A percentile compares a stretch with the other conserved stretches of the same genome.
phyloP scores from a whole-genome alignment of 495 filamentous ascomycete species.

The Geoglossum glabrum region DNA sequence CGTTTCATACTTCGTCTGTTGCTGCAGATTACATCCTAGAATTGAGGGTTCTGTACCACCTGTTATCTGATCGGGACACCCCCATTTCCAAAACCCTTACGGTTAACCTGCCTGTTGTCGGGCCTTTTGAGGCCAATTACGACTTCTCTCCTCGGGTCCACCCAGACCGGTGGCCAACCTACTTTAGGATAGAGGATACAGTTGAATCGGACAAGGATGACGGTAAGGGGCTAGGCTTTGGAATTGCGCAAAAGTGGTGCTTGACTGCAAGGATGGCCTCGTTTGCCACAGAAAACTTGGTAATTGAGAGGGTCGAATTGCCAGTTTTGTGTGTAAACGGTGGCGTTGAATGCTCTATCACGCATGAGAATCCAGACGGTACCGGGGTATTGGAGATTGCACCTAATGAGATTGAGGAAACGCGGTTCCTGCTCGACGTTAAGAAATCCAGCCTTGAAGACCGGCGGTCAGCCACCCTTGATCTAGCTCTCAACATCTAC shows the following conservation, averaged over 20 bases:
- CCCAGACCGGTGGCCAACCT: conserved; percentile 62
- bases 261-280: conserved; percentile 53
- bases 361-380: conserved; percentile 17
- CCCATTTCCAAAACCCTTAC: conserved; percentile 53
- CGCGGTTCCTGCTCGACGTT: conserved; percentile 47
- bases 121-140: conserved; percentile 76
- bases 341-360: conserved; percentile 26
- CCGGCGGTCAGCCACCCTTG: conserved; percentile 44
- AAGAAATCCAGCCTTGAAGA: conserved; percentile 66
- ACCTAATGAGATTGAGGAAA: conserved; percentile 44
- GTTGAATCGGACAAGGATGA: conserved; percentile 10
- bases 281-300: conserved; percentile 48
- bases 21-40: conserved; percentile 48
- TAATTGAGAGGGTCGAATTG: conserved; percentile 42
- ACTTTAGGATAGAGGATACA: conserved; percentile 40
- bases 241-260: conserved; percentile 65
- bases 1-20: conserved; percentile 23
- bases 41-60: conserved; percentile 52
- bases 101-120: conserved; percentile 47
- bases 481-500: conserved; percentile 51
- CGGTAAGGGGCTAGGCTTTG: conserved; percentile 15
- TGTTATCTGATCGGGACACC: conserved; percentile 65
- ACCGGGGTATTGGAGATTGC: conserved; percentile 18
- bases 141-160: conserved; percentile 63
- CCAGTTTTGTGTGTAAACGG: conserved; percentile 33